These are phyloP conservation scores for Trichoderma asperellum DNA, from an alignment of 2,329 filamentous ascomycete genomes.

Conservation along the genomic window DNA sequence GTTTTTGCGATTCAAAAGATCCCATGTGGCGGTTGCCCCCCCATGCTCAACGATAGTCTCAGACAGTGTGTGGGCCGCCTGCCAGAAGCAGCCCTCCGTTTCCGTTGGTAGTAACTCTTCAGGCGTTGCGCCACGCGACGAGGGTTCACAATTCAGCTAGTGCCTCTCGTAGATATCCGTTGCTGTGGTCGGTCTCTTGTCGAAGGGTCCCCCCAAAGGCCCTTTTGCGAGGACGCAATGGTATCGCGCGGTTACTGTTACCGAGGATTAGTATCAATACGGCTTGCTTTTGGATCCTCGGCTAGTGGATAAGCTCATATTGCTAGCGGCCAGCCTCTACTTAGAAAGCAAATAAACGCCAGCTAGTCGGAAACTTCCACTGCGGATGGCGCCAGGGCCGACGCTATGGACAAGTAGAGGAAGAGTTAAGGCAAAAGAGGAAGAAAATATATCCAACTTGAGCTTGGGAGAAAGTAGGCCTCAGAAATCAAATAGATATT, in stretches of 20 bases:
- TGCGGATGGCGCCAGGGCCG: not conserved
- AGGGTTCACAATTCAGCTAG: not conserved
- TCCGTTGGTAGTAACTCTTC: not conserved
- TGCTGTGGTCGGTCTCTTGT: not conserved
- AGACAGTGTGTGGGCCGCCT: constrained; percentile 9
- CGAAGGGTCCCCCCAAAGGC: constrained; percentile 5
- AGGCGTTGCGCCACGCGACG: constrained; percentile 11
- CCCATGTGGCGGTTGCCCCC: constrained; percentile 10
- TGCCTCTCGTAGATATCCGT: not conserved
- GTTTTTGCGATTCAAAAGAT: constrained; percentile 13
- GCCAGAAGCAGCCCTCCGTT: constrained; percentile 9
- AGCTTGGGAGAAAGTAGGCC: not conserved
- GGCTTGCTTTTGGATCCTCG: constrained; percentile 1
- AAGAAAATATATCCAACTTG: not conserved
- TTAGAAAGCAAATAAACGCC: not conserved
- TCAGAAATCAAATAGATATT: not conserved
- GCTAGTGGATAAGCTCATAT: constrained; percentile 13
- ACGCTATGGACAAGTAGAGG: not conserved
- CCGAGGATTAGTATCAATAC: not conserved
- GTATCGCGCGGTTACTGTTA: not conserved
- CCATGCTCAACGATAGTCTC: not conserved
- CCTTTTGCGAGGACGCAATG: constrained; percentile 10
- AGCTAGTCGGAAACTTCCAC: not conserved
- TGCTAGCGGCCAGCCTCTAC: not conserved
- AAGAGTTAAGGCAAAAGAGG: not conserved